Conservation (phyloP, 2,329 filamentous ascomycete genomes). For the Clathrospora elynae region DNA sequence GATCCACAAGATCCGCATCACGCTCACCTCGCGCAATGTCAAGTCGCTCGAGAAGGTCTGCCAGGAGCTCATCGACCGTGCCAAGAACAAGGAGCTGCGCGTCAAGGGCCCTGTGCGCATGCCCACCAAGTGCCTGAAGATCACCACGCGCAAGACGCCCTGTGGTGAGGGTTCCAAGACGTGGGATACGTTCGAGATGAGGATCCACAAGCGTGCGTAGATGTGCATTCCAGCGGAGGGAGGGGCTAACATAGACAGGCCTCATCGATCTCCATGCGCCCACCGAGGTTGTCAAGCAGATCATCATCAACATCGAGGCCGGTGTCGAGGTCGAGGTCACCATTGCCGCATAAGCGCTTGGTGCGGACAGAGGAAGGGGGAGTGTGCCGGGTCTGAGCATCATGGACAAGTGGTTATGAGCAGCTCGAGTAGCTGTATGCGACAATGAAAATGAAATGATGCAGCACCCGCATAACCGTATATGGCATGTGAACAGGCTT, state of each 20-base stretch:
- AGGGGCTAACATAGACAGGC: conserved; percentile 21
- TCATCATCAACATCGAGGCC: conserved; percentile 95
- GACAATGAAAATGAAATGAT: conserved; percentile 30
- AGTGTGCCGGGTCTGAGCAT: conserved; percentile 22
- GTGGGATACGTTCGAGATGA: conserved; percentile 99
- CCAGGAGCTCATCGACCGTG: conserved; percentile 96
- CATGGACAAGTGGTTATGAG: conserved; percentile 23
- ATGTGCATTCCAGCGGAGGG: too few species aligned
- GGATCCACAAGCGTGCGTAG: conserved; percentile 85
- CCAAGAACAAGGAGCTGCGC: conserved; percentile 96
- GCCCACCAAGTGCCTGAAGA: conserved; percentile 94
- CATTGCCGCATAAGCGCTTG: conserved; percentile 72
- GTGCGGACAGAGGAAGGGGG: conserved; percentile 15
- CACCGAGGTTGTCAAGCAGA: conserved; percentile 96
- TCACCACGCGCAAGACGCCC: conserved; percentile 98
- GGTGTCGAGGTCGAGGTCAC: conserved; percentile 93
- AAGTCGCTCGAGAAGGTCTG: conserved; percentile 87
- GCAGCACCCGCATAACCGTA: conserved; percentile 19
- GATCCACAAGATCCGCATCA: conserved; percentile 98
- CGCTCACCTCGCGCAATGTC: conserved; percentile 93
- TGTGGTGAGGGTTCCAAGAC: conserved; percentile 99
- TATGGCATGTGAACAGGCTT: too few species aligned
- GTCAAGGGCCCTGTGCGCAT: conserved; percentile 98
- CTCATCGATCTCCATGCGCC: conserved; percentile 98
- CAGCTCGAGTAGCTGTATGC: conserved; percentile 30